Conservation (phyloP, 169 alveolate species). For the Eimeria necatrix region DNA sequence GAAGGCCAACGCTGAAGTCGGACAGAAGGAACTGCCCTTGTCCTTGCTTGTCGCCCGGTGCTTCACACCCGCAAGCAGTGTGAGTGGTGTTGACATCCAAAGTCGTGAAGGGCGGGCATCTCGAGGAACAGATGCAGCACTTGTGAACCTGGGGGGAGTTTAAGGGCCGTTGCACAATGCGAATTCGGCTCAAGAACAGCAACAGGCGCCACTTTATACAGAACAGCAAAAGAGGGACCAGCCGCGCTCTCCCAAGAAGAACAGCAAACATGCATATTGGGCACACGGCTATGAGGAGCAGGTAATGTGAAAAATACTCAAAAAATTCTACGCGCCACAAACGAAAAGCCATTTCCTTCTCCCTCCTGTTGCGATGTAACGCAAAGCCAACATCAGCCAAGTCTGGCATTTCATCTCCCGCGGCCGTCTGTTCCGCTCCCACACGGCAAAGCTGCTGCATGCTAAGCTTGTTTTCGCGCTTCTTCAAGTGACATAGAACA, state of each 20-base stretch:
- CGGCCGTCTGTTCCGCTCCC: neutral
- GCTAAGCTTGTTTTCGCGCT: constrained; percentile 44
- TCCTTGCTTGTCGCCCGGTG: neutral
- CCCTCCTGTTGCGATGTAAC: neutral
- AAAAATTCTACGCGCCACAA: constrained; percentile 50
- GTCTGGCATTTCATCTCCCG: neutral
- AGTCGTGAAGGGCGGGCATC: neutral
- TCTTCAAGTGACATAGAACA: constrained; percentile 41
- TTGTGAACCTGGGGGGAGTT: neutral
- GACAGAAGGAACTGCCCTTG: constrained; percentile 3
- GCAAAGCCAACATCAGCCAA: neutral
- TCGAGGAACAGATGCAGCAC: constrained; percentile 28
- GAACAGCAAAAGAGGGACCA: constrained; percentile 52
- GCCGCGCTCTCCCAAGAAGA: constrained; percentile 55
- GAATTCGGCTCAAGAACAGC: constrained; percentile 31
- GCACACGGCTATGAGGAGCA: constrained; percentile 28
- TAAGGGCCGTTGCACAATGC: neutral
- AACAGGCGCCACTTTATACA: constrained; percentile 70
- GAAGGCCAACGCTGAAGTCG: constrained; percentile 28
- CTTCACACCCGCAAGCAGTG: neutral
- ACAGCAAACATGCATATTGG: constrained; percentile 53
- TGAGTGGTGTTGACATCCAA: neutral
- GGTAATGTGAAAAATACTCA: constrained; percentile 48
- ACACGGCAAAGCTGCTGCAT: constrained; percentile 29
- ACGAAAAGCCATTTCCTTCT: neutral